Evolutionary conservation across 2,329 filamentous ascomycete species (phyloP), one percentile per base, ranked within the genome.

Genomic region (Akanthomyces uredinophilus): DNA sequence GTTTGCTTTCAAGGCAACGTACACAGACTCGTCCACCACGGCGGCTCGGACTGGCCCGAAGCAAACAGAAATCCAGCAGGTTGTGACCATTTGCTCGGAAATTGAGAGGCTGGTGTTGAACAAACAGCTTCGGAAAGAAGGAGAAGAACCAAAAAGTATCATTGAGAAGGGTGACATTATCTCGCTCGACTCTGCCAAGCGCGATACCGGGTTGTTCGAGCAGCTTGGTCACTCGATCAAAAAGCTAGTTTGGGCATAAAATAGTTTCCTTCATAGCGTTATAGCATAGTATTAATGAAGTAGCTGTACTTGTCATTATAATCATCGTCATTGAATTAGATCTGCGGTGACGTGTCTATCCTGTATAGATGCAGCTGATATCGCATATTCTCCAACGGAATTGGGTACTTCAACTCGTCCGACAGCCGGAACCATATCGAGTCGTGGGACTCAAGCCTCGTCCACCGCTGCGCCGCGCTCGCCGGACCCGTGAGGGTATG

Each of bases 301-400:
- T 14, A 58, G 18, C 2, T 51, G 61, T 55, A 58, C 39, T 46
- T 43, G n/a, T 62, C 37, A 18, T 63, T 50, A 47, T 39, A 20
- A 29, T 54, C 18, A 32, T 52, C 41, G n/a, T 13, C 43, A 20
- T 39, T 35, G 32, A 18, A 41, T 41, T 24, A 20, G 18, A 18
- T 49, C 27, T 43, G 11, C 22, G 43, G n/a, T 37, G 29, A 63
- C 47, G 60, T 60, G 41, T 65, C 29, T 63, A 74, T 64, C 49
- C 78, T 77, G 67, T 96, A 98, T 18, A 97, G 72, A 77, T 97
- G 92, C 68, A 96, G 81, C 75, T 98, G 94, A 74, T 94, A 96
- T 52, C 93, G 86, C 93, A 97, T 96, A 72, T 97, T 91, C 77
- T 98, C 94, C 71, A 98, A 76, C 57, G 87, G 83, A 68, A 97